Evolutionary conservation across 352 stramenopile species (phyloP).

Genomic region (Halophytophthora polymorphica): DNA sequence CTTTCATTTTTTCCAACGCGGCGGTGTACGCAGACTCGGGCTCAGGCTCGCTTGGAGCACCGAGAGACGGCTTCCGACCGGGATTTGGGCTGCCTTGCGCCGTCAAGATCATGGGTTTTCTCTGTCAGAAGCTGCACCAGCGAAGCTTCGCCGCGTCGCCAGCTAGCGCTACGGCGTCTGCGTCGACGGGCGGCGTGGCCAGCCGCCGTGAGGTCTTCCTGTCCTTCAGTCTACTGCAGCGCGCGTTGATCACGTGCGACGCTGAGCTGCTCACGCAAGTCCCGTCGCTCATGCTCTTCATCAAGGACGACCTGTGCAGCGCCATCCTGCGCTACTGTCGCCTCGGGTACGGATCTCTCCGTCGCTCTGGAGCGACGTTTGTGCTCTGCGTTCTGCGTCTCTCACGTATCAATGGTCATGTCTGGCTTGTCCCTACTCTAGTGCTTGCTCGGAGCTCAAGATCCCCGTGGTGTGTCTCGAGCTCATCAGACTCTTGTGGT

Average conservation of each 20-base stretch:
- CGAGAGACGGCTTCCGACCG: constrained; percentile 7
- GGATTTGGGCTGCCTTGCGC: constrained; percentile 74
- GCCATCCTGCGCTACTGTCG: constrained; percentile 68
- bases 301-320: constrained; percentile 83
- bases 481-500: constrained; percentile 72
- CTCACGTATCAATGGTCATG: constrained; percentile 1
- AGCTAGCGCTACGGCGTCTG: constrained; percentile 12
- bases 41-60: not conserved
- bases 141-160: constrained; percentile 27
- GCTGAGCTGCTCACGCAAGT: constrained; percentile 40
- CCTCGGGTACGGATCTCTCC: constrained; percentile 40
- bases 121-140: constrained; percentile 77
- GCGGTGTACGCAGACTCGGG: constrained; percentile 42
- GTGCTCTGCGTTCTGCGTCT: constrained; percentile 1
- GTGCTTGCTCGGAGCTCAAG: constrained; percentile 49
- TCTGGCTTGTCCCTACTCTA: constrained; percentile 11
- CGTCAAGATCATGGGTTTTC: constrained; percentile 76
- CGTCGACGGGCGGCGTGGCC: constrained; percentile 13
- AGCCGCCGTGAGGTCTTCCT: constrained; percentile 65
- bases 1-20: constrained; percentile 58
- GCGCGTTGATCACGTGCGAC: constrained; percentile 52
- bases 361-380: not conserved
- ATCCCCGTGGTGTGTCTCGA: constrained; percentile 57
- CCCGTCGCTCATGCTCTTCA: constrained; percentile 74
- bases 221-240: constrained; percentile 65